A percentile compares a stretch with the other conserved stretches of the same genome.
phyloP scores from a whole-genome alignment of 2,329 filamentous ascomycete genomes.

The Pseudogymnoascus sp. region DNA sequence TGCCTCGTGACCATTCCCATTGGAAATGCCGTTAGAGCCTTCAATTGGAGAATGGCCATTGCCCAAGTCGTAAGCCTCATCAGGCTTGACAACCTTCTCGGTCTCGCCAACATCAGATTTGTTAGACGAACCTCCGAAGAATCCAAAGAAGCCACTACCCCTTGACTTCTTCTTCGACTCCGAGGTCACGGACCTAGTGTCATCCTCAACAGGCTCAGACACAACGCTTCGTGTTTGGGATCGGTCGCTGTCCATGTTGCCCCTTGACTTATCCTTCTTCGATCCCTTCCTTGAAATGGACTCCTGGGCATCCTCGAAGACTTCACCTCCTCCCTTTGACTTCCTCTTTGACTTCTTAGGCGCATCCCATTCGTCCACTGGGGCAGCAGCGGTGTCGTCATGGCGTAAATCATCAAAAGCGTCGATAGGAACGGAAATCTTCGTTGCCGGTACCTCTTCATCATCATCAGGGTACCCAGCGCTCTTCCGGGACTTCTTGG shows the following conservation, averaged over 20 bases:
- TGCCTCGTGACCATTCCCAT: constrained; percentile 21
- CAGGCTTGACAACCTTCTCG: background rate
- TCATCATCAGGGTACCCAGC: background rate
- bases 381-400: constrained; percentile 17
- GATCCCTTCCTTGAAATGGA: constrained; percentile 27
- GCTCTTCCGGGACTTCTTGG: constrained; percentile 15
- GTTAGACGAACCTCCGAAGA: constrained; percentile 35
- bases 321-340: constrained; percentile 30
- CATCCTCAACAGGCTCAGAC: constrained; percentile 17
- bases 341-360: constrained; percentile 32
- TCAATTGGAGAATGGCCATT: background rate
- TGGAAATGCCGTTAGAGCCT: constrained; percentile 16
- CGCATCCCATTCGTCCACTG: constrained; percentile 30
- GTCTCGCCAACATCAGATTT: constrained; percentile 22
- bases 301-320: constrained; percentile 34
- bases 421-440: constrained; percentile 28
- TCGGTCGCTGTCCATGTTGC: constrained; percentile 30
- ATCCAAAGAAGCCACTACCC: constrained; percentile 39
- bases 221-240: background rate
- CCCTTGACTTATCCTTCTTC: constrained; percentile 13
- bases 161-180: constrained; percentile 31
- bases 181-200: constrained; percentile 44
- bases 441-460: constrained; percentile 18
- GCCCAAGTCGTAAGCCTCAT: background rate
- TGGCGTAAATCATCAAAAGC: constrained; percentile 27